Percentiles rank a stretch among this genome's conserved stretches.
phyloP scores from a whole-genome alignment of 768 basidiomycete species.

The Collybia sordida region DNA sequence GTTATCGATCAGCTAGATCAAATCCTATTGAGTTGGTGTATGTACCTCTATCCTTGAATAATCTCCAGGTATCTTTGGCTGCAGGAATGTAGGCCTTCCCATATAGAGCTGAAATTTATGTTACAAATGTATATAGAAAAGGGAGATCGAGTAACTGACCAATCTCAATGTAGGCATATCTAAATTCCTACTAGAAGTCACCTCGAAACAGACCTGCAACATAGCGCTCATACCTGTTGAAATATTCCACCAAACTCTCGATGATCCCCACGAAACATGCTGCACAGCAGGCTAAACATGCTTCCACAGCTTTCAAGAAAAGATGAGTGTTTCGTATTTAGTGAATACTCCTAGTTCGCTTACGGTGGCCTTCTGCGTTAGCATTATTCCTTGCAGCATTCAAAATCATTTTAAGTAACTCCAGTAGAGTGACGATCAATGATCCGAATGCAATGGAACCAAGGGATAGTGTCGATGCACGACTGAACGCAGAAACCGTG shows the following conservation, averaged over 20 bases:
- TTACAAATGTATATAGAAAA: neutral
- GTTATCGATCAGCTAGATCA: slow-evolving; percentile 16
- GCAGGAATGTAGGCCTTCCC: slow-evolving; percentile 81
- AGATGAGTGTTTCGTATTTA: neutral
- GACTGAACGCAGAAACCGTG: slow-evolving; percentile 65
- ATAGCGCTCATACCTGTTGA: slow-evolving; percentile 56
- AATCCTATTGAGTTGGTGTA: slow-evolving; percentile 2
- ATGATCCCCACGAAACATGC: slow-evolving; percentile 76
- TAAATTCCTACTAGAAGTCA: slow-evolving; percentile 13
- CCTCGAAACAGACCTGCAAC: neutral
- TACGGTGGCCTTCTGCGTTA: slow-evolving; percentile 63
- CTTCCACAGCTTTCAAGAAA: slow-evolving; percentile 57
- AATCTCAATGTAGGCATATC: slow-evolving; percentile 85
- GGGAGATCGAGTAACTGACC: slow-evolving; percentile 34
- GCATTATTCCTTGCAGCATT: slow-evolving; percentile 59
- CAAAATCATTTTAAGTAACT: slow-evolving; percentile 63
- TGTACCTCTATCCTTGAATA: slow-evolving; percentile 70
- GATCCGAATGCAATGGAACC: slow-evolving; percentile 87
- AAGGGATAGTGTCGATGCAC: slow-evolving; percentile 76
- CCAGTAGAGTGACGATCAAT: slow-evolving; percentile 78
- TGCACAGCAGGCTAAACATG: slow-evolving; percentile 76
- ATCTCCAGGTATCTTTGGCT: slow-evolving; percentile 81
- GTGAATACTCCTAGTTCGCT: slow-evolving; percentile 22
- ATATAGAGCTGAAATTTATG: slow-evolving; percentile 57
- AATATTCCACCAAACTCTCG: slow-evolving; percentile 69